A percentile compares a stretch with the other conserved stretches of the same genome.
Evolutionary conservation across 805 yeast species (phyloP).

Genomic region (Middelhovenomyces tepae): DNA sequence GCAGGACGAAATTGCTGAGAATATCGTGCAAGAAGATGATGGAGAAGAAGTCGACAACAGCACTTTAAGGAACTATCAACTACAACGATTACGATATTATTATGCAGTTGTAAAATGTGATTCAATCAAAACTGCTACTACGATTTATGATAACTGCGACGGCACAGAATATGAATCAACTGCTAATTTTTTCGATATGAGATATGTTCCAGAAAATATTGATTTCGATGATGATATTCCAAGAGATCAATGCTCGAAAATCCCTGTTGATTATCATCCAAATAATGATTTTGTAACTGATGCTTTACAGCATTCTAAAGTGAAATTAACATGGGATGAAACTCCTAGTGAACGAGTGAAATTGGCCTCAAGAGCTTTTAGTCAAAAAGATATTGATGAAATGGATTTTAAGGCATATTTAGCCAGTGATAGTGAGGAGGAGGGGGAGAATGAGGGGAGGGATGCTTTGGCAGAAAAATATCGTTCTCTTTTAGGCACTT

Average conservation of each 20-base stretch:
- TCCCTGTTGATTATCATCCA: constrained; percentile 78
- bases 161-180: constrained; percentile 95
- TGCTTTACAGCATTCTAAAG: constrained; percentile 94
- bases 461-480: constrained; percentile 46
- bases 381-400: constrained; percentile 55
- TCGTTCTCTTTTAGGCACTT: constrained; percentile 35
- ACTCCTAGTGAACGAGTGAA: constrained; percentile 85
- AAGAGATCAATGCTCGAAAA: constrained; percentile 58
- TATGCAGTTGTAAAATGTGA: constrained; percentile 89
- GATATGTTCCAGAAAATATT: constrained; percentile 92
- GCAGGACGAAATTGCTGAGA: constrained; percentile 50
- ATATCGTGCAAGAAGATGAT: constrained; percentile 68
- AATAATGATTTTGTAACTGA: constrained; percentile 78
- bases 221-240: constrained; percentile 65
- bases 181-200: constrained; percentile 83
- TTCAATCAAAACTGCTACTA: constrained; percentile 56
- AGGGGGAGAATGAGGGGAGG: constrained; percentile 33
- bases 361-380: constrained; percentile 69
- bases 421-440: constrained; percentile 66
- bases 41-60: constrained; percentile 82
- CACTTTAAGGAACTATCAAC: constrained; percentile 78
- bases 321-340: constrained; percentile 96
- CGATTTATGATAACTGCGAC: constrained; percentile 79
- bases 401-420: constrained; percentile 46
- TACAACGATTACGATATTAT: constrained; percentile 85